Base-by-base conservation (phyloP, 2,329 filamentous ascomycete species). In the Epicoccum sorghinum region DNA sequence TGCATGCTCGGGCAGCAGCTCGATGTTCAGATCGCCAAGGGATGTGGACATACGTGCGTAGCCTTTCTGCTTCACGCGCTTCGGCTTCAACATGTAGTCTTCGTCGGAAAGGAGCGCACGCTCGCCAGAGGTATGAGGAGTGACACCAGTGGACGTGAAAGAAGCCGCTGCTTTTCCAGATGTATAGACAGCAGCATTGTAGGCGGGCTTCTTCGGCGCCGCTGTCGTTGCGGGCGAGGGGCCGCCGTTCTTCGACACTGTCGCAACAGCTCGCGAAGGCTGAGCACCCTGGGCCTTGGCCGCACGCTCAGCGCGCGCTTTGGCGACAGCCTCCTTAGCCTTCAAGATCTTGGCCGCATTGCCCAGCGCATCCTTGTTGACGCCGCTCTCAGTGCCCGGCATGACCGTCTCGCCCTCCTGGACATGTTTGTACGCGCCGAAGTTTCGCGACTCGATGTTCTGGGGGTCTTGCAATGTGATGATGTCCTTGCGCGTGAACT, bases 401-500 rank as follows among this genome's bases (percentile, higher is more conserved):
- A 95, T 86, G 48, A 90, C 86, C 24, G 85, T 86, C 0, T 88
- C 89, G 7, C 95, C 93, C 22, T 98, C 91, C 67, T 92, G 86
- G 49, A 99, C 76, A 66, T 92, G 93, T 71, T 95, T 93, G 81
- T 96, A 99, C 40, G 88, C 86, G 75, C 88, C 92, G 58, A 97
- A 81, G 72, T 98, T 90, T 62, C 93, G 81, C 50, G 87, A 86
- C 51, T 89, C 87, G 18, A 95, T 81, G 73, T 96, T 96, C 71
- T 96, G 93, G 9, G 95, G 95, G 72, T 99, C 95, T 72, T 99
- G 96, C 8, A 99, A 79, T 0, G 92, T 97, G 69, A 99, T 96
- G 57, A 99, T 93, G 75, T 99, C 95, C 65, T 90, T 90, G 58
- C 95, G 85, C 27, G 85, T 85, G 68, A 99, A 99, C 55, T 92